phyloP scores from a whole-genome alignment of 305 asterid genomes.

The Solanum hybrid region DNA sequence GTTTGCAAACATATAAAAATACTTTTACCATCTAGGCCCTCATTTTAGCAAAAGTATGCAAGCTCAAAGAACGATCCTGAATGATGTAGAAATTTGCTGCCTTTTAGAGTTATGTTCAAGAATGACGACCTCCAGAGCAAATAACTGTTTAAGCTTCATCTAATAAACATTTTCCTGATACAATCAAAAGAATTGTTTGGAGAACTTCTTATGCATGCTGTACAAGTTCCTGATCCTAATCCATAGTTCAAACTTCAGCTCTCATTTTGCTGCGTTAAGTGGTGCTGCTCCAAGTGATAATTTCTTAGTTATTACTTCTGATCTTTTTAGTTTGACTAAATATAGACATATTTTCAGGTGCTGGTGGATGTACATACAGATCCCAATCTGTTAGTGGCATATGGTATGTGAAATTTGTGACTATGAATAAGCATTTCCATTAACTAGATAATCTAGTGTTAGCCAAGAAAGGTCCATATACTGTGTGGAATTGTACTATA shows the following conservation, averaged over 20 bases:
- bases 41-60: neutral
- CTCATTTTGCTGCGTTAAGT: neutral
- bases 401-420: conserved; percentile 36
- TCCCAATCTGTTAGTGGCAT: conserved; percentile 87
- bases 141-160: neutral
- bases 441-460: neutral
- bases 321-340: neutral
- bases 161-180: neutral
- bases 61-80: neutral
- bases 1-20: neutral
- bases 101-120: neutral
- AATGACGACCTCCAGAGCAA: neutral
- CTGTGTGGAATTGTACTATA: neutral
- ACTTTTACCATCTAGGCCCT: neutral
- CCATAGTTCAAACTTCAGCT: neutral
- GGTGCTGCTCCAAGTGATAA: neutral
- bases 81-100: neutral
- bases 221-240: neutral
- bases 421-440: neutral
- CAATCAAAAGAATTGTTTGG: neutral
- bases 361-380: conserved; percentile 59
- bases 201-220: neutral
- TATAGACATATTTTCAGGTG: conserved; percentile 37
- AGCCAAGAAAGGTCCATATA: neutral
- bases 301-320: neutral